These are phyloP conservation scores for Colletotrichum neosansevieriae DNA, from an alignment of 2,329 filamentous ascomycete genomes.

Conservation along the genomic window DNA sequence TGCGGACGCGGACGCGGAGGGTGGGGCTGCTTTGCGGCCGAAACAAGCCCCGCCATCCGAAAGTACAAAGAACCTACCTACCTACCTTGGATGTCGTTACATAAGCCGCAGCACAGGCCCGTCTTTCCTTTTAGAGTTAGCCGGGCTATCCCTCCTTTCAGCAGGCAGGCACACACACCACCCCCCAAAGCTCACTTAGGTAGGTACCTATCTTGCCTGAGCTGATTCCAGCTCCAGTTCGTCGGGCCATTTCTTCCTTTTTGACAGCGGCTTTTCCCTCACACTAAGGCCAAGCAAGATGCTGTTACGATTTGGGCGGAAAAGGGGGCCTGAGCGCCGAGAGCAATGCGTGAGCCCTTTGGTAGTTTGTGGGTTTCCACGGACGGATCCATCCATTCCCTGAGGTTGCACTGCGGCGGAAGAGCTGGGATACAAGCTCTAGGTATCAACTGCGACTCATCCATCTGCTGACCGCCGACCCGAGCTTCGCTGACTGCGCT, in stretches of 20 bases:
- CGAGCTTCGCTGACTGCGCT: not conserved
- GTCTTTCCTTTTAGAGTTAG: constrained; percentile 16
- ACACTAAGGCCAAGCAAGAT: not conserved
- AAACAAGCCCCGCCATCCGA: constrained; percentile 19
- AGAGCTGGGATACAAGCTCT: too few species aligned
- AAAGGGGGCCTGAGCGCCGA: too few species aligned
- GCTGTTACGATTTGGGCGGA: not conserved
- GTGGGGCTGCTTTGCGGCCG: constrained; percentile 13
- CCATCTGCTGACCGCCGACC: too few species aligned
- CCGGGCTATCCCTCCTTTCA: constrained; percentile 17
- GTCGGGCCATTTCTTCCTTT: not conserved
- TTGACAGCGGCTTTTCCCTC: constrained; percentile 9
- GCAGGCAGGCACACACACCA: not conserved
- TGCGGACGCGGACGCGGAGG: constrained; percentile 18
- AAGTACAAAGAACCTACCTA: not conserved
- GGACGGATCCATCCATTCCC: too few species aligned
- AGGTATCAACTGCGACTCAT: too few species aligned
- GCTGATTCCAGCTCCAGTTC: not conserved
- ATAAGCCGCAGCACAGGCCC: not conserved
- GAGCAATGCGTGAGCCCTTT: too few species aligned
- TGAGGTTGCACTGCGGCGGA: too few species aligned
- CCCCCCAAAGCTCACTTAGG: not conserved
- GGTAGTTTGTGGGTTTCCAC: too few species aligned
- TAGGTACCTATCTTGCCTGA: not conserved
- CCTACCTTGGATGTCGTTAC: not conserved